Evolutionary conservation across 257 asterid genomes (phyloP), one percentile per base, ranked within the genome.

Genomic region (Forsythia viridissima): DNA sequence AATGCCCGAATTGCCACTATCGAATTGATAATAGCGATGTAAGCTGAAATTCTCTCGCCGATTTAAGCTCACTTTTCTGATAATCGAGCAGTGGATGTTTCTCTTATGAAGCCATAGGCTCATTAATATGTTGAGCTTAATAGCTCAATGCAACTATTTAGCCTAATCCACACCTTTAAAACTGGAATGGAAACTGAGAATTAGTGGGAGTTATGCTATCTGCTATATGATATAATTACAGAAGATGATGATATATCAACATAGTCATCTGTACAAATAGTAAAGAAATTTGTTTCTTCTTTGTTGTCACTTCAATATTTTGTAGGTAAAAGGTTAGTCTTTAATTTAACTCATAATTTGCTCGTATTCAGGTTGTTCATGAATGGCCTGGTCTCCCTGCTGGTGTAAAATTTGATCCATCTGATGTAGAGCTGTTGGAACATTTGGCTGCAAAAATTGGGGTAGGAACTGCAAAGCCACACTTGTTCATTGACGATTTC

Each of bases 371-470:
- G 99, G 86, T 86, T 70, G 82, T 87, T 71, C 78, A 82, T 34
- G 96, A 87, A 52, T 91, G 92, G 97, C 97, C 97, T 81, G 97
- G 93, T 43, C 82, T 93, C 39, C 98, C 98, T 70, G 85, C 85
- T 76, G 98, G 98, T 48, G 94, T 93, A 21, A 96, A 92, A 82
- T 96, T 96, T 67, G 96, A 92, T 71, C 98, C 98, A 11, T 89
- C 97, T 79, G 98, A 94, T 85, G 79, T 86, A 21, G 97, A 94
- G 88, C 87, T 93, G 48, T 76, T 96, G 76, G 87, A 86, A 67
- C 97, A 94, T 88, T 88, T 96, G 83, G 91, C 98, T 76, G 93
- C 94, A n/a, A 96, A 92, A 85, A 80, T 84, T 37, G 90, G 97
- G 63, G 70, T 78, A 4, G 97, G 88, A 55, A 76, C 63, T 68